Evolutionary conservation across 2,329 filamentous ascomycete genomes (phyloP), one percentile per base, ranked within the genome.

Genomic region (Emmonsia crescens): DNA sequence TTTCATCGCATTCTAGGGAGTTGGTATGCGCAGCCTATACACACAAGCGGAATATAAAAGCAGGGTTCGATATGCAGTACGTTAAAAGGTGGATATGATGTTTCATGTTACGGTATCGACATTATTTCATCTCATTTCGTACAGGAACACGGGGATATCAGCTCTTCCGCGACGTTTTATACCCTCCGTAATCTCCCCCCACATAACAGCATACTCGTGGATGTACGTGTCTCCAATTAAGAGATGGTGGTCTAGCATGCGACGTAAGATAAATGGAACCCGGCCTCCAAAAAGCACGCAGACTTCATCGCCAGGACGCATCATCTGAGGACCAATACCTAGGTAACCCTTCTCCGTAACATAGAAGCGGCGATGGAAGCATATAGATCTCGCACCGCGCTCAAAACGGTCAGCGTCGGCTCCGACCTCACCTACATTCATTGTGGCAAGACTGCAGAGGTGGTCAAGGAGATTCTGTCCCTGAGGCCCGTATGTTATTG

Each of bases 281-380:
- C 60, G 46, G 58, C 60, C 60, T 29, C 60, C 60, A 44, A 52
- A 59, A 24, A 62, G 48, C 5, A 62, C 60, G 27, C 55, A 59
- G n/a, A 62, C 56, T 49, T 59, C 56, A 29, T 62, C 60, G 2
- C 60, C 60, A 40, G 44, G 42, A 16, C 46, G 27, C 36, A 60
- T 59, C 33, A 57, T 29, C 44, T 16, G 44, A 27, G 60, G 60
- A 14, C 57, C 60, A 42, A 62, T 59, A 40, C 60, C 60, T n/a
- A 62, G 5, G 21, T 59, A 61, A 19, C 54, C 60, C 29, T 33
- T 58, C 40, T 61, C 60, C 16, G 60, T 61, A 27, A 61, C 27
- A 49, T 57, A 57, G 29, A 57, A 55, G 14, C 60, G 60, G 38
- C 54, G 60, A 48, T 49, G 40, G 27, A 44, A 51, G 16, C 51